Evolutionary conservation across 768 basidiomycete genomes (phyloP), one percentile per base, ranked within the genome.

Genomic region (Boletus pseudopeckii): DNA sequence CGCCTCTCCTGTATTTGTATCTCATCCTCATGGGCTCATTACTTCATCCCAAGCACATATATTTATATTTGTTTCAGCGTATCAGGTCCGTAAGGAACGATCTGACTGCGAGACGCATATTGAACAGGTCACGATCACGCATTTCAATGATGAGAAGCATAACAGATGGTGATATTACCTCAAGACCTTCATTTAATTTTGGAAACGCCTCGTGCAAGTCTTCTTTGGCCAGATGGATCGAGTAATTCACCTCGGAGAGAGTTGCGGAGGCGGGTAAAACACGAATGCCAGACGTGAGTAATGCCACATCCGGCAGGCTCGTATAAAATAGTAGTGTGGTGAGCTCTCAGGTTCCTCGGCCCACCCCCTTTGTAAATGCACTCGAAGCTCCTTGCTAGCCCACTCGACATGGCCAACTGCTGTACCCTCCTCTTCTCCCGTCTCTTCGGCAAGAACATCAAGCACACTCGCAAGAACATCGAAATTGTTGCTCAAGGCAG

Each of bases 101-200:
- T 59, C 51, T 51, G 53, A 54, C 65, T 59, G 66, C 59, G 55
- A 59, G 22, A 51, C 41, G 54, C 38, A 38, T 52, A 70, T 61
- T 57, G 61, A 52, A 60, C 45, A 56, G 62, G 70, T 55, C 55
- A 57, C 39, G 57, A 72, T 72, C 70, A 64, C 61, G 61, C 62
- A 69, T 66, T 66, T 68, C 60, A 68, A 53, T 65, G 57, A 58
- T 58, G 66, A 55, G 54, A 59, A 46, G 57, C 43, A 45, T 41
- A 47, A 63, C 54, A 65, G 53, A 55, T 50, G 50, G 63, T 66
- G 60, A 68, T 63, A 71, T 71, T 71, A 71, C 71, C 56, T 71
- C 67, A 72, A 60, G 54, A 33, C 18, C 41, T 53, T 61, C 44
- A 52, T 48, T 66, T 66, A 57, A 65, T 61, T 53, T 64, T 61